Evolutionary conservation across 2,329 filamentous ascomycete species (phyloP).

Genomic region (Paraphoma sp.): DNA sequence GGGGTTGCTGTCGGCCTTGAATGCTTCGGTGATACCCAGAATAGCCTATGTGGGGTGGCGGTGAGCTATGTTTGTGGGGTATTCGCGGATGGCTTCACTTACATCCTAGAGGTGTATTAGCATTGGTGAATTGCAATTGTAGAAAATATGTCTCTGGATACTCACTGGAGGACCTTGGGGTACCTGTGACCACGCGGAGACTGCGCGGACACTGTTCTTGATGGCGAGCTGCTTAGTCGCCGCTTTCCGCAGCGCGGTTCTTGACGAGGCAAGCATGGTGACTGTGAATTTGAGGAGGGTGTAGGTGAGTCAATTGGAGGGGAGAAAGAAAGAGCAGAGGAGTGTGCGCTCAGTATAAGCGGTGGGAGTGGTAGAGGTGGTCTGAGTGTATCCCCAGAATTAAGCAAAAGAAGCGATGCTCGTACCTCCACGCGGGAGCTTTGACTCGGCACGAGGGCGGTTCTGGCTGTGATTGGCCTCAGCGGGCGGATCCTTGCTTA

Average conservation of each 20-base stretch:
- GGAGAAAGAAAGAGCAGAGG: conserved; percentile 10
- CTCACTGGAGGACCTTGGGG: conserved; percentile 92
- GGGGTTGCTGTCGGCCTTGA: conserved; percentile 92
- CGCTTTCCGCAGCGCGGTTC: conserved; percentile 48
- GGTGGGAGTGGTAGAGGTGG: conserved; percentile 22
- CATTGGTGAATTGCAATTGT: conserved; percentile 17
- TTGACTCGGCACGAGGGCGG: conserved; percentile 16
- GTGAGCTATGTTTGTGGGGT: conserved; percentile 24
- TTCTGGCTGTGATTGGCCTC: conserved; percentile 22
- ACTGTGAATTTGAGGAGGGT: conserved; percentile 12
- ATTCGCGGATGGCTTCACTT: conserved; percentile 17
- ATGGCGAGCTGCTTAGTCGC: conserved; percentile 42
- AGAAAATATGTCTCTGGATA: conserved; percentile 29
- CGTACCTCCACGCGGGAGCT: conserved; percentile 20
- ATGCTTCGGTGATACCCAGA: conserved; percentile 94
- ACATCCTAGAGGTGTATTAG: conserved; percentile 45
- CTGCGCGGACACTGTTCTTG: conserved; percentile 61
- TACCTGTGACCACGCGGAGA: conserved; percentile 88
- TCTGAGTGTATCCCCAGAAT: conserved; percentile 37
- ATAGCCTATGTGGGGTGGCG: conserved; percentile 65
- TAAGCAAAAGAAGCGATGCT: conserved; percentile 14
- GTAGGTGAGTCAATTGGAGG: conserved; percentile 7
- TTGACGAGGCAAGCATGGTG: conserved; percentile 47
- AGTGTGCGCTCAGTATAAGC: conserved; percentile 10
- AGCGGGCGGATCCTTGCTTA: conserved; percentile 14